Base-by-base conservation (phyloP, 2,329 filamentous ascomycete species). In the Nothophaeocryptopus gaeumannii region DNA sequence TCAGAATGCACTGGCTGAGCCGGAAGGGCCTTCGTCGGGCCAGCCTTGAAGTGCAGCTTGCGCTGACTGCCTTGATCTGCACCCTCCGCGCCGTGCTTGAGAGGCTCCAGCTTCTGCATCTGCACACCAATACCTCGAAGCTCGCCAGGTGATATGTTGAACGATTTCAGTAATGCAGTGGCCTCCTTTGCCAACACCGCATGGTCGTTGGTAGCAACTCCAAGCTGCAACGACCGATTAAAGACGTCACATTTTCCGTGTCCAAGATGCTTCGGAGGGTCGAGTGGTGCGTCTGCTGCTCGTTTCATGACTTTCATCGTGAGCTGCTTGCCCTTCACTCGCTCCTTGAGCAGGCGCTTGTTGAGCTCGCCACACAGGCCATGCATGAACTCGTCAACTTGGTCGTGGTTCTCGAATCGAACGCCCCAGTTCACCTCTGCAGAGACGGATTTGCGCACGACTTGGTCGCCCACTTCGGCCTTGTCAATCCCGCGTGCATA, bases 381-480 rank as follows among this genome's bases (percentile, higher is more conserved):
- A 54, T 82, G 75, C 29, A 97, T 79, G 67, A 99, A 99, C 57
- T 95, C 89, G 51, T 97, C 92, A 0, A 90, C 91, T 69, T 99
- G 92, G n/a, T 82, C 79, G 63, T 96, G 89, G 53, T 80, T 95
- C 59, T 93, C 83, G 66, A 99, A 99, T 5, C 93, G 84, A 48
- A 99, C 95, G 2, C 95, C 93, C 93, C 93, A 99, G 62, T 93
- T 99, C 55, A 99, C 89, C 67, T 99, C 93, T 1, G 92, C 92
- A 2, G 93, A 97, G 0, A 99, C 89, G 0, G 92, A 97, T 66
- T 97, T 99, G 46, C 93, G 84, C 12, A 89, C 76, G 0, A 86
- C 82, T 63, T 95, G 87, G 50, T 92, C 87, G 30, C 91, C 92
- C 5, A 97, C 89, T 67, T 96, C 89, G 1, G 83, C 78, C 42